phyloP scores from a whole-genome alignment of 106 monocot genomes.

The Dendrobium catenatum region DNA sequence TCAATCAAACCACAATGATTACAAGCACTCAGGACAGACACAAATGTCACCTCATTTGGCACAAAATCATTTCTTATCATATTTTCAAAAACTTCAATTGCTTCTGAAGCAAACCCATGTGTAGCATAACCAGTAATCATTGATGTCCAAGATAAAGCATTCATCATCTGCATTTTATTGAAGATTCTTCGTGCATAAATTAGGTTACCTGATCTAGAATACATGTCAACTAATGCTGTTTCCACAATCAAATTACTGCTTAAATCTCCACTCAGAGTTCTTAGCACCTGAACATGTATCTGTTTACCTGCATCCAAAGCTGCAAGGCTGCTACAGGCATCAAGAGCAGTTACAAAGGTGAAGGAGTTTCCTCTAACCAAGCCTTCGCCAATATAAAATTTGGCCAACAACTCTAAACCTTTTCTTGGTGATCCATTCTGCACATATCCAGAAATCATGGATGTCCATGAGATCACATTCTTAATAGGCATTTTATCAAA shows the following conservation, averaged over 20 bases:
- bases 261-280: not conserved
- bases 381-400: conserved; percentile 17
- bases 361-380: conserved; percentile 21
- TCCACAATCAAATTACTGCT: conserved; percentile 16
- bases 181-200: conserved; percentile 38
- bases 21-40: conserved; percentile 48
- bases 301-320: conserved; percentile 35
- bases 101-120: conserved; percentile 40
- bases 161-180: conserved; percentile 26
- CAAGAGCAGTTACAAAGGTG: conserved; percentile 32
- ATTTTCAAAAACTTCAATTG: conserved; percentile 30
- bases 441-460: conserved; percentile 39
- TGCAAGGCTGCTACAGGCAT: conserved; percentile 51
- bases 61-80: conserved; percentile 26
- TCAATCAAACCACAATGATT: conserved; percentile 48
- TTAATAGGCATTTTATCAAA: conserved; percentile 35
- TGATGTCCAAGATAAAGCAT: conserved; percentile 54
- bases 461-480: conserved; percentile 50
- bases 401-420: conserved; percentile 29
- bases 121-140: conserved; percentile 51
- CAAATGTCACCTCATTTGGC: conserved; percentile 56
- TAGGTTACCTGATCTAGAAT: conserved; percentile 39
- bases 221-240: conserved; percentile 50
- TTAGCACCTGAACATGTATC: conserved; percentile 36
- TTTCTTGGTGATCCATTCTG: conserved; percentile 23